Evolutionary conservation across 2,329 filamentous ascomycete species (phyloP).

Genomic region (Thermochaetoides dissita): DNA sequence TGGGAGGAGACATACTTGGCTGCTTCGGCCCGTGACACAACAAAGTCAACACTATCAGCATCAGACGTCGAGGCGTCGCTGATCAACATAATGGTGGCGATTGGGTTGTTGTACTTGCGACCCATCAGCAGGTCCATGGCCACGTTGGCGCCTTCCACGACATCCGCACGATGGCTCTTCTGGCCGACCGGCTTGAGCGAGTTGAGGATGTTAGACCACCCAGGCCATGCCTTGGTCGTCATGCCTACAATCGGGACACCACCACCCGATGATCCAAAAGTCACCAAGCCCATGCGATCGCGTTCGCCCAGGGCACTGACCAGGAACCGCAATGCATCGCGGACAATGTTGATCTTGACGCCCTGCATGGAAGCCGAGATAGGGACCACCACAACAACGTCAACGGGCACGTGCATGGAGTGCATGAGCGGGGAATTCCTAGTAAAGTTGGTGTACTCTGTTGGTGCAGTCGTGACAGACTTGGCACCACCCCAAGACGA

Average conservation of each 20-base stretch:
- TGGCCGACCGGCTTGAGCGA: slow-evolving; percentile 89
- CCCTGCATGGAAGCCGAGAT: slow-evolving; percentile 98
- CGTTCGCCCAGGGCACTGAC: slow-evolving; percentile 79
- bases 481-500: slow-evolving; percentile 70
- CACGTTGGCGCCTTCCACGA: slow-evolving; percentile 93
- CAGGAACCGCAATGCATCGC: slow-evolving; percentile 84
- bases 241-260: slow-evolving; percentile 94
- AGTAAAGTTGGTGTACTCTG: slow-evolving; percentile 73
- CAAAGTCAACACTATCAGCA: slow-evolving; percentile 90
- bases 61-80: slow-evolving; percentile 95
- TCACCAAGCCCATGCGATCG: slow-evolving; percentile 93
- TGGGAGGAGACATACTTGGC: slow-evolving; percentile 56
- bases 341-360: slow-evolving; percentile 90
- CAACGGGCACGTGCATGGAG: slow-evolving; percentile 75
- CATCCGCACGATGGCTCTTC: slow-evolving; percentile 90
- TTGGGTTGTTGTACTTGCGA: slow-evolving; percentile 85
- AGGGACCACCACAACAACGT: slow-evolving; percentile 91
- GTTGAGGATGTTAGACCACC: slow-evolving; percentile 74
- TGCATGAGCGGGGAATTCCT: slow-evolving; percentile 29
- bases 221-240: slow-evolving; percentile 87
- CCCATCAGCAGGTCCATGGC: slow-evolving; percentile 99
- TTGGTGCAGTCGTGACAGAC: slow-evolving; percentile 76
- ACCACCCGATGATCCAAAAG: slow-evolving; percentile 86
- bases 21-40: slow-evolving; percentile 88
- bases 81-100: slow-evolving; percentile 90